Evolutionary conservation across 371 early-diverging fungal species (phyloP), one percentile per base, ranked within the genome.

Genomic region (Zopfochytrium polystomum): DNA sequence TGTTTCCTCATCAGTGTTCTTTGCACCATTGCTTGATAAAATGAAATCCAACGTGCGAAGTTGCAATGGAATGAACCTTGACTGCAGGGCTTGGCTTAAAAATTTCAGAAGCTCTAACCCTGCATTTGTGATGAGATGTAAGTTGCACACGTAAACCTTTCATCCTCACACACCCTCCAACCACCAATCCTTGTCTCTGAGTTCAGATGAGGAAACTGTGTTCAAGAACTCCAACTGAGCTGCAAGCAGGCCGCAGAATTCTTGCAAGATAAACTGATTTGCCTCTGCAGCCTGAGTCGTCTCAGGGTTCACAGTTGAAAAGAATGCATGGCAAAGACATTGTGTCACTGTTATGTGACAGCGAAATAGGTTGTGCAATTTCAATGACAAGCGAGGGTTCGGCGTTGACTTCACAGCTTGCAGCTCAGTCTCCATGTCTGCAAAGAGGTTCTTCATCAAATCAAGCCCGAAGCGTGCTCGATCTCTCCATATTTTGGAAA

Each of bases 401-500:
- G 59, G 11, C 15, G 15, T 33, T 33, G 9, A 6, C 7, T 18
- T n/a, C 22, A 29, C 11, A 30, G 3, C 48, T 20, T 32, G 23
- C n/a, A 18, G 38, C 6, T 7, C 57, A 18, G 22, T 33, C 32
- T 66, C 65, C 51, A 72, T 49, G 51, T 76, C 76, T 9, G 55
- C 35, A 18, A 65, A 22, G 33, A 76, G 49, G 27, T 73, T 68
- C 23, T 44, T 34, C 13, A 70, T 18, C 11, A 76, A 34, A 46
- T 71, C 65, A 11, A 68, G 29, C 2, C 58, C 66, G 53, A 76
- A 76, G 11, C 20, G 44, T 1, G 66, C 20, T 29, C 66, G 44
- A 18, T 58, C 50, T 29, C 52, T 25, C 76, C 76, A 76, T 29
- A 63, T 58, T 9, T n/a, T 25, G 70, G 68, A 85, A 60, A 56